Evolutionary conservation across 805 yeast genomes (phyloP).

Genomic region (Kuraishia ogatae): DNA sequence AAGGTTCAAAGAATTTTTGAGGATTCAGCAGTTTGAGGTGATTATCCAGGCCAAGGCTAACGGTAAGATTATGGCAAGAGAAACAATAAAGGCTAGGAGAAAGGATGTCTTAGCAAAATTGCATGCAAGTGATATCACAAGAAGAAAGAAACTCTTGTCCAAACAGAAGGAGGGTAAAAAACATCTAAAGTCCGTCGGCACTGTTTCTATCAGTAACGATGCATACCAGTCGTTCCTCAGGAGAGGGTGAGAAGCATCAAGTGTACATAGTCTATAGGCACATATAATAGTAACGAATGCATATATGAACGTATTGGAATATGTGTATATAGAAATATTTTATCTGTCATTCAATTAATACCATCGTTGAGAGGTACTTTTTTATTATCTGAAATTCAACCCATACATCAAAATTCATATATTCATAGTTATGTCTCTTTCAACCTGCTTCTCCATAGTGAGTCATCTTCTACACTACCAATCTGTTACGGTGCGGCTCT

Average conservation of each 20-base stretch:
- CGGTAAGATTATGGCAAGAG: constrained; percentile 76
- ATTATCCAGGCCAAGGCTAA: constrained; percentile 86
- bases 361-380: too few species aligned
- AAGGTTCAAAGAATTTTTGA: constrained; percentile 69
- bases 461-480: too few species aligned
- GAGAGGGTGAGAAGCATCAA: constrained; percentile 15
- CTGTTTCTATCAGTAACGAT: constrained; percentile 69
- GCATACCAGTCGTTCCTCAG: constrained; percentile 83
- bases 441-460: too few species aligned
- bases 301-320: too few species aligned
- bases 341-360: too few species aligned
- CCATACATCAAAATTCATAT: too few species aligned
- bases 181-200: constrained; percentile 70
- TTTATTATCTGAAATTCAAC: too few species aligned
- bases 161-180: constrained; percentile 94
- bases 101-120: constrained; percentile 91
- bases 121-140: constrained; percentile 87
- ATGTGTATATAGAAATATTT: too few species aligned
- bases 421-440: too few species aligned
- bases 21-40: constrained; percentile 84
- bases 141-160: constrained; percentile 80
- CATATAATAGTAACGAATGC: too few species aligned
- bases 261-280: background rate
- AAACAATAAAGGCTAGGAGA: constrained; percentile 86
- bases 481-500: too few species aligned